Percentiles rank a stretch among this genome's conserved stretches.
Evolutionary conservation across 305 asterid species (phyloP).

Genomic region (Coffea humblotiana): DNA sequence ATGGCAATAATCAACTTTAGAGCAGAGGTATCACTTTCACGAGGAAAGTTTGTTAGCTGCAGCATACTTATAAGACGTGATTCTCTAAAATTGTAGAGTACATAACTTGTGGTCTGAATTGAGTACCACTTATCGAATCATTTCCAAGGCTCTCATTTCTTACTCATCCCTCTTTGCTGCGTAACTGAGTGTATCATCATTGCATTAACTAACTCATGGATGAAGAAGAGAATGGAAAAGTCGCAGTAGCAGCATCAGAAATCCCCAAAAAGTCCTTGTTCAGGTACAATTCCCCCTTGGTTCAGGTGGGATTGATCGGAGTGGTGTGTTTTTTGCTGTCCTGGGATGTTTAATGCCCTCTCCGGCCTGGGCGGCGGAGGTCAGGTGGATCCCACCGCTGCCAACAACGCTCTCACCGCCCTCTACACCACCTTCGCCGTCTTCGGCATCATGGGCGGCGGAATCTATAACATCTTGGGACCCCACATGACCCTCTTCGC

Average conservation of each 20-base stretch:
- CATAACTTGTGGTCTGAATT: too few relatives aligned
- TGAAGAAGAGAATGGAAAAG: slow-evolving; percentile 41
- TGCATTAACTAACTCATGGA: background rate
- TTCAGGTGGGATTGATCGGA: slow-evolving; percentile 70
- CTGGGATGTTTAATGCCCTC: slow-evolving; percentile 94
- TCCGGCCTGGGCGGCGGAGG: slow-evolving; percentile 99
- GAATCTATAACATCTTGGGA: slow-evolving; percentile 82
- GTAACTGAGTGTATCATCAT: too few relatives aligned
- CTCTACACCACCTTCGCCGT: slow-evolving; percentile 87
- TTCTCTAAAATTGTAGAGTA: too few relatives aligned
- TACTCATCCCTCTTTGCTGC: too few relatives aligned
- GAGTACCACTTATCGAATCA: too few relatives aligned
- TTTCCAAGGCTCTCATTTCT: too few relatives aligned
- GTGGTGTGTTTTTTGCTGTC: slow-evolving; percentile 93
- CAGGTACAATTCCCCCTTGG: slow-evolving; percentile 78
- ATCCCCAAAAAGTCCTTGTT: slow-evolving; percentile 30
- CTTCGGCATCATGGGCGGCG: slow-evolving; percentile 89
- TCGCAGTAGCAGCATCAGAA: background rate
- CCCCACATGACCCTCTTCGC: slow-evolving; percentile 59
- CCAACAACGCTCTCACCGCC: slow-evolving; percentile 96
- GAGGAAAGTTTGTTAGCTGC: too few relatives aligned
- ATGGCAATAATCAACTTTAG: too few relatives aligned
- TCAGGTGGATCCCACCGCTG: slow-evolving; percentile 74
- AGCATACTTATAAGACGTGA: too few relatives aligned
- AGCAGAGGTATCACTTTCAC: too few relatives aligned